These are phyloP conservation scores for Copromyces sp. DNA, from an alignment of 495 filamentous ascomycete genomes.

Conservation along the genomic window DNA sequence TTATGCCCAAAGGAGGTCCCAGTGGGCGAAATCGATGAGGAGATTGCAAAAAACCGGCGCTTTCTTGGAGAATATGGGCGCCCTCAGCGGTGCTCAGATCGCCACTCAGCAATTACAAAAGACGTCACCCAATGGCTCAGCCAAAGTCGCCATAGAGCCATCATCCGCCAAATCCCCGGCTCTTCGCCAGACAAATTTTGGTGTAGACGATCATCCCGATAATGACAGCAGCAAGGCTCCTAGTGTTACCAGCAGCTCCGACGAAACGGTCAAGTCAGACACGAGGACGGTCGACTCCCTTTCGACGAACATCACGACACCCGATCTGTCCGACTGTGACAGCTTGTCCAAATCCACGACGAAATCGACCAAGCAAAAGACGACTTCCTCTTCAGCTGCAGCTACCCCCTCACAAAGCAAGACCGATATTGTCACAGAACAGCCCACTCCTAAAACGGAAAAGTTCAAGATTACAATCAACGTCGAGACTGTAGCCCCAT, in stretches of 20 bases:
- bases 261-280: constrained; percentile 1
- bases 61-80: neutral
- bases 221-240: neutral
- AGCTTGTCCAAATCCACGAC: neutral
- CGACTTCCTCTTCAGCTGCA: neutral
- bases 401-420: neutral
- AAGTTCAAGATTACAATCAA: neutral
- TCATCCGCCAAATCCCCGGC: neutral
- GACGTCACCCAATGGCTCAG: neutral
- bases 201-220: neutral
- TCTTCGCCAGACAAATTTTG: neutral
- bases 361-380: neutral
- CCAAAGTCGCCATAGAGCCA: neutral
- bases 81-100: neutral
- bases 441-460: neutral
- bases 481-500: neutral
- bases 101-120: neutral
- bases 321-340: neutral
- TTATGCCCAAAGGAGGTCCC: neutral
- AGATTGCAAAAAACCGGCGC: neutral
- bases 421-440: neutral
- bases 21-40: neutral
- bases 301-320: constrained; percentile 3
- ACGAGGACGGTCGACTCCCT: neutral
- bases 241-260: constrained; percentile 1